Conservation (phyloP, 345 rosid species). For the Stellera chamaejasme region DNA sequence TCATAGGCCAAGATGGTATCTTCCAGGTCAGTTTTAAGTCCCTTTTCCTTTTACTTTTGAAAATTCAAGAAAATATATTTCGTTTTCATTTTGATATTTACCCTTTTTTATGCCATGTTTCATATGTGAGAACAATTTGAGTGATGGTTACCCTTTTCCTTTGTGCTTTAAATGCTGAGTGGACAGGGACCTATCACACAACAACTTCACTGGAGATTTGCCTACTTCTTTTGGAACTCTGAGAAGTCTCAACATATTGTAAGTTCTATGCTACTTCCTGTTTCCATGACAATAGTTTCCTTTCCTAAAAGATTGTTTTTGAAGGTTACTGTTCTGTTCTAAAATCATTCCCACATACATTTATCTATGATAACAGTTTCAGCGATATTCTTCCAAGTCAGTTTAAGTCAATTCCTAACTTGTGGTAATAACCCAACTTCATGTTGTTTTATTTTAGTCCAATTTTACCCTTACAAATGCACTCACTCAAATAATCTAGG, state of each 20-base stretch:
- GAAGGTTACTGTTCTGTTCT: constrained; percentile 12
- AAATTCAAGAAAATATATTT: background rate
- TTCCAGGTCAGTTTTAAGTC: too few species aligned
- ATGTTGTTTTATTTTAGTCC: background rate
- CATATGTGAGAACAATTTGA: background rate
- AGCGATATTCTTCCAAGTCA: constrained; percentile 77
- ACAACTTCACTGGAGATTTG: constrained; percentile 74
- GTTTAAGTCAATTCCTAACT: constrained; percentile 71
- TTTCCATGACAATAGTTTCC: constrained; percentile 18
- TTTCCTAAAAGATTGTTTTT: background rate
- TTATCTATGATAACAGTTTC: constrained; percentile 44
- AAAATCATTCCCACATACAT: constrained; percentile 18
- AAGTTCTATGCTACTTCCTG: constrained; percentile 40
- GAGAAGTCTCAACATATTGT: constrained; percentile 64
- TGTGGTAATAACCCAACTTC: constrained; percentile 40
- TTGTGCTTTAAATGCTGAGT: background rate
- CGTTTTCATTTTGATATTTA: background rate
- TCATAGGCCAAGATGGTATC: too few species aligned
- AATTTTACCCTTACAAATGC: too few species aligned
- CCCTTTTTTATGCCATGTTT: background rate
- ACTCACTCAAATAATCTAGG: too few species aligned
- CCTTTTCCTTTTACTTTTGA: background rate
- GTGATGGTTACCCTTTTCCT: constrained; percentile 2
- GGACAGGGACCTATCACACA: constrained; percentile 81
- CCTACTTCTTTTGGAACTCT: constrained; percentile 76